A percentile compares a stretch with the other conserved stretches of the same genome.
Evolutionary conservation across 2,329 filamentous ascomycete species (phyloP).

Genomic region (Didymella keratinophila): DNA sequence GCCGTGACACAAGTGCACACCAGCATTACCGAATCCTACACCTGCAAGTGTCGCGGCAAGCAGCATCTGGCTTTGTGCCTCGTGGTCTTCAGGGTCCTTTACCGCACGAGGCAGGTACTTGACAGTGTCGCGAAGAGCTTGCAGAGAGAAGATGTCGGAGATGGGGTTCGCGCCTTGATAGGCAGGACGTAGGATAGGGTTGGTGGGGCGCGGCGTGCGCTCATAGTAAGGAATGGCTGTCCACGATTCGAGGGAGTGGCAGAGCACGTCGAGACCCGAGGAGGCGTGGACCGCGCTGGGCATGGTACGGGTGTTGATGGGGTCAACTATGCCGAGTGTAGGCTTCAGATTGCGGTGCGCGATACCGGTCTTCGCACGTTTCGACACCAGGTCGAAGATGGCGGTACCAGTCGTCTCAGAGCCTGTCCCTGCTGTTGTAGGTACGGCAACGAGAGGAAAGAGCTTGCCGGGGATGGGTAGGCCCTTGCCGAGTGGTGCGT

Average conservation of each 20-base stretch:
- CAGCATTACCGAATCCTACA: constrained; percentile 96
- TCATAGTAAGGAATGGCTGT: constrained; percentile 95
- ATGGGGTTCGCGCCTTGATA: constrained; percentile 99
- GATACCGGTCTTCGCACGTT: constrained; percentile 93
- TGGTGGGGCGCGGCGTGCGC: constrained; percentile 80
- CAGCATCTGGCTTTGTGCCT: constrained; percentile 95
- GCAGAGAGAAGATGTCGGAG: constrained; percentile 93
- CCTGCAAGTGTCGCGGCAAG: constrained; percentile 92
- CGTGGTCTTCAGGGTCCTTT: constrained; percentile 84
- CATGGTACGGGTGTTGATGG: constrained; percentile 95
- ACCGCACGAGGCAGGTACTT: constrained; percentile 92
- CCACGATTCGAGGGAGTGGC: constrained; percentile 95
- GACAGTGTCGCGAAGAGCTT: constrained; percentile 81
- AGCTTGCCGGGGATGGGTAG: constrained; percentile 74
- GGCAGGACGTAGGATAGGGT: constrained; percentile 88
- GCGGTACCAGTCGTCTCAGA: constrained; percentile 97
- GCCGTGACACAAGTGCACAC: constrained; percentile 87
- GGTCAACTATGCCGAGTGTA: constrained; percentile 84
- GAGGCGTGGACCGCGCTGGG: constrained; percentile 90
- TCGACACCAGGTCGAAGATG: constrained; percentile 92
- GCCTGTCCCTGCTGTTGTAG: constrained; percentile 85
- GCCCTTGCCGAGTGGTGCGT: constrained; percentile 89
- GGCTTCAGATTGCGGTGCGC: constrained; percentile 96
- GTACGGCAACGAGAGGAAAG: constrained; percentile 80
- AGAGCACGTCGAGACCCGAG: constrained; percentile 92